These are phyloP conservation scores for Diplogelasinospora grovesii DNA, from an alignment of 495 filamentous ascomycete species.

Conservation along the genomic window DNA sequence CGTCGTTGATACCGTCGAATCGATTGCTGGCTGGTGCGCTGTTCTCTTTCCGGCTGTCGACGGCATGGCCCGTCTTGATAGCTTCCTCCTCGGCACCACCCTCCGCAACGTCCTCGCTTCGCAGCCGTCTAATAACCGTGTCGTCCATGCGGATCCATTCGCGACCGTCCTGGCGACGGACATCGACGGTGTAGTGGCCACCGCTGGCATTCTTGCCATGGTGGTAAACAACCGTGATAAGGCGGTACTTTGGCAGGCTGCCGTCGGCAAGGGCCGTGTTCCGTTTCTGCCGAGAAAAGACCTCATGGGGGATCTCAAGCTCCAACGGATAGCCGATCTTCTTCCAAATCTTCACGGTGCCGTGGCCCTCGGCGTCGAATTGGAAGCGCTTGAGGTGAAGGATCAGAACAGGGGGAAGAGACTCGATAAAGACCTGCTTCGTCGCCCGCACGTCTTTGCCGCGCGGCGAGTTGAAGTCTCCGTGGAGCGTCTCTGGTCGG, in stretches of 20 bases:
- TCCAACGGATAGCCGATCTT: constrained; percentile 92
- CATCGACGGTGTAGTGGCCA: constrained; percentile 95
- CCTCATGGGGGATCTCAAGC: constrained; percentile 86
- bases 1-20: constrained; percentile 61
- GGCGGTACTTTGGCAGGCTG: constrained; percentile 68
- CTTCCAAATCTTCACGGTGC: constrained; percentile 98
- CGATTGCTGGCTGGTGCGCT: constrained; percentile 45
- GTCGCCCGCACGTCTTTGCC: constrained; percentile 71
- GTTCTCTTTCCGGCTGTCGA: constrained; percentile 35
- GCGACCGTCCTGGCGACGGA: constrained; percentile 82
- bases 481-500: constrained; percentile 73
- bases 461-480: constrained; percentile 77
- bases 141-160: constrained; percentile 97
- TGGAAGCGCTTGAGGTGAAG: constrained; percentile 97
- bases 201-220: constrained; percentile 93
- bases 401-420: constrained; percentile 83
- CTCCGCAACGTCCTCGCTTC: constrained; percentile 86
- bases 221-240: constrained; percentile 93
- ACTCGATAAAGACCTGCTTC: constrained; percentile 95
- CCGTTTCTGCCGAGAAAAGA: constrained; percentile 72
- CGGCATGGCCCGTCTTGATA: constrained; percentile 52
- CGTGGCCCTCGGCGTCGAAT: constrained; percentile 75
- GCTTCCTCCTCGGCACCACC: constrained; percentile 72
- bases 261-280: constrained; percentile 50
- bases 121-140: constrained; percentile 78